Conservation (phyloP, 768 basidiomycete genomes). For the Coprinopsis cinerea region DNA sequence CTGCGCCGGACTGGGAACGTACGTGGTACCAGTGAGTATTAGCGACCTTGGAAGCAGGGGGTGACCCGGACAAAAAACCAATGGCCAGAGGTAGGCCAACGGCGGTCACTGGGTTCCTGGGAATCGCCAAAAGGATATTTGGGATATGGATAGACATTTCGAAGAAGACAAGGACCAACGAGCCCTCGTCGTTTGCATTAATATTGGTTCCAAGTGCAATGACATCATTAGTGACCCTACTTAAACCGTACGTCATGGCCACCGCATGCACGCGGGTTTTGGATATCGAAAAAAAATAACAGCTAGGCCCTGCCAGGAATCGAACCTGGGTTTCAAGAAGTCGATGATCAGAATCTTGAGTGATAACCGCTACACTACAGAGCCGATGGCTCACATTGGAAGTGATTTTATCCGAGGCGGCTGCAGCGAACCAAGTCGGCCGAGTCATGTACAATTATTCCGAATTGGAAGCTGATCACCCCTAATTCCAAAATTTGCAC, state of each 20-base stretch:
- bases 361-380: slow-evolving; percentile 34
- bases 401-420: background rate
- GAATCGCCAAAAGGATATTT: slow-evolving; percentile 44
- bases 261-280: slow-evolving; percentile 2
- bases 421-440: slow-evolving; percentile 5
- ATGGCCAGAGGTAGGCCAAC: slow-evolving; percentile 54
- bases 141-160: slow-evolving; percentile 39
- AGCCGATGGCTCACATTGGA: slow-evolving; percentile 8
- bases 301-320: slow-evolving; percentile 28
- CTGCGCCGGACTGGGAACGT: slow-evolving; percentile 12
- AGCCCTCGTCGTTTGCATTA: too few relatives aligned
- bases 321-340: slow-evolving; percentile 35
- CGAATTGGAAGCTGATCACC: background rate
- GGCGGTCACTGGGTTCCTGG: slow-evolving; percentile 51
- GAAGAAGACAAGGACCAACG: too few relatives aligned
- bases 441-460: slow-evolving; percentile 8
- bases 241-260: slow-evolving; percentile 12
- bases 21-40: slow-evolving; percentile 57
- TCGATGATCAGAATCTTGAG: slow-evolving; percentile 27
- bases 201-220: slow-evolving; percentile 1
- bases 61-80: slow-evolving; percentile 46
- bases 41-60: slow-evolving; percentile 39
- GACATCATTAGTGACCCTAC: slow-evolving; percentile 15
- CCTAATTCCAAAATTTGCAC: background rate
- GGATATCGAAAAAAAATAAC: slow-evolving; percentile 12